Percentiles rank a stretch among this genome's conserved stretches.
phyloP scores from a whole-genome alignment of 75 land plant species.

The Selaginella tamariscina region DNA sequence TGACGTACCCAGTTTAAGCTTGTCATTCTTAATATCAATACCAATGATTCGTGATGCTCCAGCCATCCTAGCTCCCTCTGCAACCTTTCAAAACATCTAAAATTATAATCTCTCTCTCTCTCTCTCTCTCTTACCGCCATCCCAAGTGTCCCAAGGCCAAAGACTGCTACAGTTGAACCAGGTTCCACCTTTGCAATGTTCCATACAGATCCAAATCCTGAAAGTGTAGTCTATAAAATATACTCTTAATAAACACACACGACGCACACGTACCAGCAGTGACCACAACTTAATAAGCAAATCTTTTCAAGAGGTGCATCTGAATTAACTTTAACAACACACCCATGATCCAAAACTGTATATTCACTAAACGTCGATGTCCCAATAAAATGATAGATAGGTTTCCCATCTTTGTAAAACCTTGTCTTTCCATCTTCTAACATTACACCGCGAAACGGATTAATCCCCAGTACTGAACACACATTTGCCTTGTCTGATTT shows the following conservation, averaged over 20 bases:
- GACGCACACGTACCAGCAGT: conserved; percentile 16
- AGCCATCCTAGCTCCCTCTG: not conserved
- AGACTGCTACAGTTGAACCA: conserved; percentile 78
- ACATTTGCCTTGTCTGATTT: conserved; percentile 6
- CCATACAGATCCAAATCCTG: conserved; percentile 97
- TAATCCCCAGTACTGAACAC: not conserved
- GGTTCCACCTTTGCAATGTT: conserved; percentile 95
- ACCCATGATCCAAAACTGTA: conserved; percentile 21
- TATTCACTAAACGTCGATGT: conserved; percentile 35
- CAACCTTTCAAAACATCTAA: not conserved
- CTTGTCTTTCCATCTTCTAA: conserved; percentile 7
- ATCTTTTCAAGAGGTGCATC: conserved; percentile 15
- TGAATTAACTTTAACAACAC: conserved; percentile 28
- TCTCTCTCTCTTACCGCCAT: not conserved
- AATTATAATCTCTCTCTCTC: not conserved
- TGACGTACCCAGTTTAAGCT: not conserved
- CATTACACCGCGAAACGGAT: conserved; percentile 10
- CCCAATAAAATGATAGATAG: conserved; percentile 17
- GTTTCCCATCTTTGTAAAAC: conserved; percentile 15
- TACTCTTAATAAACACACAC: not conserved
- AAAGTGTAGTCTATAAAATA: not conserved
- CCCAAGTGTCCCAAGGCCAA: not conserved
- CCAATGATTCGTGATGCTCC: conserved; percentile 5
- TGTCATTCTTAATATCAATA: not conserved
- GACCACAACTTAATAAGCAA: conserved; percentile 32